Evolutionary conservation across 179 eudicot species (phyloP).

Genomic region (Nepenthes alata): DNA sequence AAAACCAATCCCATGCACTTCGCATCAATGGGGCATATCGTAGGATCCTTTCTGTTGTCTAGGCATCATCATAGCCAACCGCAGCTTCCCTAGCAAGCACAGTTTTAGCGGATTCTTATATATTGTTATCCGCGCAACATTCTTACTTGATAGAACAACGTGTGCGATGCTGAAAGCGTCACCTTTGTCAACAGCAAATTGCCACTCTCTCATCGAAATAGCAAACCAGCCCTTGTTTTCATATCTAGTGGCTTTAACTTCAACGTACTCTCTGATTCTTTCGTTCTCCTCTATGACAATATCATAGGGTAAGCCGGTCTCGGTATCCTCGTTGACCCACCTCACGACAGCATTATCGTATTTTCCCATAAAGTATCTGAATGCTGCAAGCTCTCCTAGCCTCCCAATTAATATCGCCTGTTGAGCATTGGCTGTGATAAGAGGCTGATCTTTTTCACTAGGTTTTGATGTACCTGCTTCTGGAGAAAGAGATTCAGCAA

Average conservation of each 20-base stretch:
- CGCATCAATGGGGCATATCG: background rate
- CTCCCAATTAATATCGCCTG: constrained; percentile 48
- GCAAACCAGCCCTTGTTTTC: constrained; percentile 62
- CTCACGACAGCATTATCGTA: constrained; percentile 26
- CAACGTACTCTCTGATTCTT: constrained; percentile 45
- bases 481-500: constrained; percentile 23
- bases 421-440: constrained; percentile 22
- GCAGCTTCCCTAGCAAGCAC: constrained; percentile 55
- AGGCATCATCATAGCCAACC: constrained; percentile 47
- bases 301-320: constrained; percentile 81
- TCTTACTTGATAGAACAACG: constrained; percentile 36
- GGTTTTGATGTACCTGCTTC: constrained; percentile 20
- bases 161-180: constrained; percentile 69
- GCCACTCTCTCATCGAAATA: constrained; percentile 78
- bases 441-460: constrained; percentile 22
- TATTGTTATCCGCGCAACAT: constrained; percentile 35
- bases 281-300: constrained; percentile 39
- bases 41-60: constrained; percentile 8
- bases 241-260: constrained; percentile 78
- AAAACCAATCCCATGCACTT: no score
- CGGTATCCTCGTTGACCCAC: constrained; percentile 74
- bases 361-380: constrained; percentile 36
- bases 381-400: constrained; percentile 76
- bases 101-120: constrained; percentile 60
- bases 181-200: constrained; percentile 68